phyloP scores from a whole-genome alignment of 2,329 filamentous ascomycete genomes.

The Blastomyces silverae region DNA sequence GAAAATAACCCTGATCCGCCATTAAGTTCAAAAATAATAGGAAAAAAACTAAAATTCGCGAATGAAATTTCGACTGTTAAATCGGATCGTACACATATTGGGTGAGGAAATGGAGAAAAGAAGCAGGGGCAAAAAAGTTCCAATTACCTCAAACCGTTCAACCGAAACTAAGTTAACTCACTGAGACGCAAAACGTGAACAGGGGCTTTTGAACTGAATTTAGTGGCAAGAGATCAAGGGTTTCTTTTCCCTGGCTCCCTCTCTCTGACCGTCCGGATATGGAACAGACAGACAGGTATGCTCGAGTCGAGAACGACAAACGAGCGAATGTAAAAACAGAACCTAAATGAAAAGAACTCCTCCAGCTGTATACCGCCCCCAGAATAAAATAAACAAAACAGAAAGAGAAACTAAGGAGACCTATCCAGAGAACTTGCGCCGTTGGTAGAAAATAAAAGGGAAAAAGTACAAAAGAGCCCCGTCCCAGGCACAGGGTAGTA shows the following conservation, averaged over 20 bases:
- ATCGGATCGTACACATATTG: slow-evolving; percentile 15
- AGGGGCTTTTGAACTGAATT: neutral
- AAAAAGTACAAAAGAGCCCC: neutral
- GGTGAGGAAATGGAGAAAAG: neutral
- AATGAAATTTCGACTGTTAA: slow-evolving; percentile 5
- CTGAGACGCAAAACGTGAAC: neutral
- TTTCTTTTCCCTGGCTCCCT: neutral
- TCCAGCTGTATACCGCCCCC: slow-evolving; percentile 15
- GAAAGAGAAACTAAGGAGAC: neutral
- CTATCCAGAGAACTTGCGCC: slow-evolving; percentile 11
- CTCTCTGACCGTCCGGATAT: neutral
- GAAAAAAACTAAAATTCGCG: neutral
- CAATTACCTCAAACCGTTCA: neutral
- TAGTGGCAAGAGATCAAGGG: neutral
- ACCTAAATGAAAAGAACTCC: slow-evolving; percentile 15
- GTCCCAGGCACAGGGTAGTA: neutral
- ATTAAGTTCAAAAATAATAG: neutral
- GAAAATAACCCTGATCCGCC: neutral
- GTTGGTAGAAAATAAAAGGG: slow-evolving; percentile 1
- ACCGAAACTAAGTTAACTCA: neutral
- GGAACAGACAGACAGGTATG: neutral
- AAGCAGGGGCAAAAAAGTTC: neutral
- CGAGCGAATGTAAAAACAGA: neutral
- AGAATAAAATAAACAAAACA: slow-evolving; percentile 13
- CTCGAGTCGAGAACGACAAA: slow-evolving; percentile 1